A percentile compares a stretch with the other conserved stretches of the same genome.
Evolutionary conservation across 768 basidiomycete genomes (phyloP).

Genomic region (Termitomyces sp.): DNA sequence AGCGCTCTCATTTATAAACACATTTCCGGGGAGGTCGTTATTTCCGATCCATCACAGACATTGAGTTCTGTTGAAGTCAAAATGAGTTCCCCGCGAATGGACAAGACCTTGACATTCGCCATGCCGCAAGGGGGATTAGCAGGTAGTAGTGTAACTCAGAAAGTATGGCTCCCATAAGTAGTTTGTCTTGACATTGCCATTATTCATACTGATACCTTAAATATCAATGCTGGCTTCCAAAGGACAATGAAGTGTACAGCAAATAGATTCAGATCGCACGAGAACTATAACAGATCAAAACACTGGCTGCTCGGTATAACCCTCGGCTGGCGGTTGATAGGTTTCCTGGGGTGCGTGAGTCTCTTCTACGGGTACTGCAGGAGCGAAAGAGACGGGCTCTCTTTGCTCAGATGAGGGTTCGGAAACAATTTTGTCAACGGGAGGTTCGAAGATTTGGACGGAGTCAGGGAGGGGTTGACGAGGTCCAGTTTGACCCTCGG

Average conservation of each 20-base stretch:
- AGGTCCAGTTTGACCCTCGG: slow-evolving; percentile 86
- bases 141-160: slow-evolving; percentile 42
- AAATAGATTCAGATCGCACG: slow-evolving; percentile 1
- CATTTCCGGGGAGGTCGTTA: slow-evolving; percentile 39
- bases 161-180: slow-evolving; percentile 1
- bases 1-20: slow-evolving; percentile 40
- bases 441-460: slow-evolving; percentile 86
- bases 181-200: neutral
- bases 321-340: slow-evolving; percentile 33
- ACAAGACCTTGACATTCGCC: slow-evolving; percentile 30
- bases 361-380: slow-evolving; percentile 53
- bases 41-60: slow-evolving; percentile 66
- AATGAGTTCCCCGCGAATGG: slow-evolving; percentile 22
- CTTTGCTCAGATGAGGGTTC: slow-evolving; percentile 90
- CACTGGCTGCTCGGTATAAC: slow-evolving; percentile 43
- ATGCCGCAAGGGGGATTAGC: slow-evolving; percentile 46
- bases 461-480: slow-evolving; percentile 93
- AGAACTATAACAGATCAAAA: slow-evolving; percentile 44
- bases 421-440: slow-evolving; percentile 84
- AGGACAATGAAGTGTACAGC: neutral
- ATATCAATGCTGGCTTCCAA: neutral
- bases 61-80: slow-evolving; percentile 32
- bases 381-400: slow-evolving; percentile 56
- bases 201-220: neutral
- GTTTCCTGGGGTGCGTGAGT: slow-evolving; percentile 40